Evolutionary conservation across 345 rosid species (phyloP), one percentile per base, ranked within the genome.

Genomic region (Carallia brachiata): DNA sequence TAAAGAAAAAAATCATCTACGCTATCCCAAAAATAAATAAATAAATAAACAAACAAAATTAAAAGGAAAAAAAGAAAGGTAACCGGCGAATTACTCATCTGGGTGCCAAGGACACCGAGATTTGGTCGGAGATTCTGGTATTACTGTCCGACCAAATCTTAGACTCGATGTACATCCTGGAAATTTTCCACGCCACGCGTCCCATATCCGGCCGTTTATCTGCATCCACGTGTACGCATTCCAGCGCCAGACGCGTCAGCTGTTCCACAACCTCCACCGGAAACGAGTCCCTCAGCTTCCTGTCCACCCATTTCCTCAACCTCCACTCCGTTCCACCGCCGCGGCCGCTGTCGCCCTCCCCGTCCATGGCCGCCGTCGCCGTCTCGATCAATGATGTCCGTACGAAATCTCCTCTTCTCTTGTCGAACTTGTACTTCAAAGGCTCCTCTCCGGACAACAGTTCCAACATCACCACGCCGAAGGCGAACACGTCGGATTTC

Each of bases 391-490:
- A 64, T 34, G 98, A 84, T 3, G 88, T 88, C 72, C 92, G 67
- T 4, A 62, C 58, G 4, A 87, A 83, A 52, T 84, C 77, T 0
- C 91, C 86, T 4, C 73, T 77, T 0, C 39, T n/a, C 61, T 81
- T 91, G 3, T 85, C 87, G 61, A 57, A 85, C 69, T 73, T 80
- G 65, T 84, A 94, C 61, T 85, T 91, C 28, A 86, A 60, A 10
- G 96, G 93, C 79, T 88, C 96, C 48, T 94, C 83, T 4, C 97
- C 97, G 17, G 90, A 88, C 23, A 94, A 63, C 7, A 94, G 75
- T 82, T 94, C 98, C 34, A 94, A 57, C 9, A 94, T 70, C 80
- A 91, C 85, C 9, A 94, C 93, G 0, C 97, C 97, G 40, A 94
- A 86, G 1, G 95, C 88, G 79, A 78, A 91, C 5, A 87, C 88